These are phyloP conservation scores for Eucalyptus sp. DNA, from an alignment of 345 rosid species.

Conservation along the genomic window DNA sequence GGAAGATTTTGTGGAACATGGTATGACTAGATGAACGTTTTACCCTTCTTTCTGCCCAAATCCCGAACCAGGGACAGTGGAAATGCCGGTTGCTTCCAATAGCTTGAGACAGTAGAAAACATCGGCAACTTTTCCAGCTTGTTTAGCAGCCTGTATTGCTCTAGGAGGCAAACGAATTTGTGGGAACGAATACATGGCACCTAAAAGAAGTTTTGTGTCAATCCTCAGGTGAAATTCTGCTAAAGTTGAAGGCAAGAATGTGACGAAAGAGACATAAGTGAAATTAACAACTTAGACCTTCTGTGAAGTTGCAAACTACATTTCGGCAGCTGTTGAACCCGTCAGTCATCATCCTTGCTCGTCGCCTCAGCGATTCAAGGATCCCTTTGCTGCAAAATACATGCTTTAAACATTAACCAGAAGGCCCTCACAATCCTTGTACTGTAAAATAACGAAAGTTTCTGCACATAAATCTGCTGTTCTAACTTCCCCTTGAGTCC, in stretches of 20 bases:
- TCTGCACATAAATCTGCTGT: not conserved
- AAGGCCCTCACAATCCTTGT: not conserved
- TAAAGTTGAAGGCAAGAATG: not conserved
- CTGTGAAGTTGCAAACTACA: conserved; percentile 93
- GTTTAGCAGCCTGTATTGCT: conserved; percentile 81
- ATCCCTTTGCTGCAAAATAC: conserved; percentile 61
- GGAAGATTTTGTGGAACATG: not conserved
- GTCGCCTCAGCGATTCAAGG: conserved; percentile 83
- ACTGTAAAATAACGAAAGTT: not conserved
- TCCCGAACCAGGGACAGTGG: conserved; percentile 99
- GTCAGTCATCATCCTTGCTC: conserved; percentile 93
- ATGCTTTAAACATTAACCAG: not conserved
- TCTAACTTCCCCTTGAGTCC: not conserved
- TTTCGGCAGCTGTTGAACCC: conserved; percentile 98
- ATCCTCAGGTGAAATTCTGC: not conserved
- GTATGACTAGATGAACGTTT: not conserved
- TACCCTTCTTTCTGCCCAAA: conserved; percentile 99
- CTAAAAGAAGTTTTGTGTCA: conserved; percentile 12
- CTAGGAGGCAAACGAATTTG: conserved; percentile 78
- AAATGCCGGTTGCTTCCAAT: conserved; percentile 96
- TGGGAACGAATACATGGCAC: conserved; percentile 99
- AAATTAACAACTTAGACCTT: conserved; percentile 33
- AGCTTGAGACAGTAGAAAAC: conserved; percentile 97
- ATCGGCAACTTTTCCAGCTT: conserved; percentile 48
- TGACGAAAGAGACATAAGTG: not conserved